These are phyloP conservation scores for Antarctomyces pellizariae DNA, from an alignment of 495 filamentous ascomycete species.

Conservation along the genomic window DNA sequence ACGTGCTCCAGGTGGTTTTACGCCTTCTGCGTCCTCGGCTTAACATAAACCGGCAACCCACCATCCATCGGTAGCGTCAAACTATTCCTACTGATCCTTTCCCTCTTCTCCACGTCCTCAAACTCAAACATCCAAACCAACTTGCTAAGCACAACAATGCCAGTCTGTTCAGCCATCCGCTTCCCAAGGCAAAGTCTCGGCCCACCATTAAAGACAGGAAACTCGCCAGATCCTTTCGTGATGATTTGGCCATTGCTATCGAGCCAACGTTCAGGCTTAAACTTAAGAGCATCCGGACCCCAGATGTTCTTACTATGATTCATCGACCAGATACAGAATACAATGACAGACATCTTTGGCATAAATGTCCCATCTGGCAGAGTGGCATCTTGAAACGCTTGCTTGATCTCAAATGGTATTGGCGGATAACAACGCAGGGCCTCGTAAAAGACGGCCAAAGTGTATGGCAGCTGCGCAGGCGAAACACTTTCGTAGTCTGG, in stretches of 20 bases:
- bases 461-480: conserved; percentile 24
- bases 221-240: conserved; percentile 25
- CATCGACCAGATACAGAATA: conserved; percentile 39
- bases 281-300: conserved; percentile 29
- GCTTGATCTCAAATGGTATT: conserved; percentile 36
- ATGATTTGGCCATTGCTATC: conserved; percentile 17
- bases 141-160: conserved; percentile 24
- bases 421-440: conserved; percentile 30
- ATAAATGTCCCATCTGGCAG: conserved; percentile 35
- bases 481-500: conserved; percentile 18
- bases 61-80: conserved; percentile 36
- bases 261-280: conserved; percentile 29
- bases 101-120: conserved; percentile 15
- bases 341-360: conserved; percentile 23
- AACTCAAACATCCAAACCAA: conserved; percentile 26
- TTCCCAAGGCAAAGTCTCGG: conserved; percentile 31
- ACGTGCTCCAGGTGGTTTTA: no score
- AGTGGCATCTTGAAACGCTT: conserved; percentile 22
- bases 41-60: conserved; percentile 21
- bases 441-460: conserved; percentile 32
- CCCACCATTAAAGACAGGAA: conserved; percentile 37
- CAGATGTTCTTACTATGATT: conserved; percentile 28
- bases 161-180: conserved; percentile 34
- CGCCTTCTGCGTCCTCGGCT: conserved; percentile 1
- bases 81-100: conserved; percentile 29